Evolutionary conservation across 2,329 filamentous ascomycete genomes (phyloP), one percentile per base, ranked within the genome.

Genomic region (Fusarium redolens): DNA sequence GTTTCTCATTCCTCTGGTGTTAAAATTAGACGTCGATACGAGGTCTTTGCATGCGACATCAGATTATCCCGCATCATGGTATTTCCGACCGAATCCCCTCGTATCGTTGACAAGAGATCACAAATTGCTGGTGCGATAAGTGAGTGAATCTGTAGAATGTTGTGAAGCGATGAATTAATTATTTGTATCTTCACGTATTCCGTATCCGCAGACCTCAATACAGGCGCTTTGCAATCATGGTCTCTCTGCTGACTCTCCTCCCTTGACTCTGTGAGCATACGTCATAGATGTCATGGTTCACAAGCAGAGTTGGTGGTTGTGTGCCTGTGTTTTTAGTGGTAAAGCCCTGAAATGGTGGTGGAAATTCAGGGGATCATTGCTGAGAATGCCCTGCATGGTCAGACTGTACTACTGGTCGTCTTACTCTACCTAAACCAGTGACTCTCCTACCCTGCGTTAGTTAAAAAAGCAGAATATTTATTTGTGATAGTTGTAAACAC

Each of bases 1-100:
- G n/a, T 44, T 20, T 22, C 37, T 31, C 15, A 25, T 28, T 12
- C 15, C 13, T 18, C 18, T 12, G 25, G 25, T 17, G 51, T 61
- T 45, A 33, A 61, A 56, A 58, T 37, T 57, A 33, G 35, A 20
- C 13, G 31, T 13, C 4, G 20, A 64, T 61, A 64, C 55, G 61
- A 61, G 45, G 44, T 61, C 14, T 28, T 40, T 63, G 14, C 37
- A 35, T 43, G 15, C 47, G 30, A 45, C 14, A 31, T 31, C 28
- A 44, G 20, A 22, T 37, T 41, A 30, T 40, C 18, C 11, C 58
- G 58, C 37, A 61, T 55, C 47, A 61, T 55, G 18, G 48, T 61
- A 55, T 43, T 55, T 55, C 37, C 58, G 47, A 20, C 12, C 25
- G 20, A 45, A 18, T 28, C 10, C 15, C 9, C 43, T 59, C 44